Base-by-base conservation (phyloP, 2,329 filamentous ascomycete genomes). In the Aspergillus alliaceus region DNA sequence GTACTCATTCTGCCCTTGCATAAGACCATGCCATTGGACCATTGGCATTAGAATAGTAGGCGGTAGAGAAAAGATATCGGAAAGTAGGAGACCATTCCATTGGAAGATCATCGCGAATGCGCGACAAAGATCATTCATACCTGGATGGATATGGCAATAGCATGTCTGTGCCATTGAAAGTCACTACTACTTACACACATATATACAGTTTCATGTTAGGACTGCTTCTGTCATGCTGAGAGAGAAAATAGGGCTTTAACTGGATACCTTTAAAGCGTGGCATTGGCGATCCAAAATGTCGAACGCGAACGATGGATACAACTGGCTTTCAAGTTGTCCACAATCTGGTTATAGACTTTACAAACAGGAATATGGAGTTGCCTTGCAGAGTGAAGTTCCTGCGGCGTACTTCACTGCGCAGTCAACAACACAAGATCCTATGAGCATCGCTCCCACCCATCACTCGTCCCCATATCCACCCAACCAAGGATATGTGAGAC, bases 301-400 rank as follows among this genome's bases (percentile, higher is more conserved):
- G 24, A 58, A 61, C 24, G 58, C 64, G 24, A 58, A 61, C 24
- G 58, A 66, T 18, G 58, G 59, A 22, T 57, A 59, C 9, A 56
- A 61, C 39, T 66, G 65, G 65, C 58, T 64, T 32, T 54, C 51
- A 29, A 51, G 53, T 9, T 61, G 59, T 39, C 49, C 54, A 11
- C 59, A 44, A 42, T 12, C 51, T 3, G 58, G n/a, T n/a, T n/a
- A n/a, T n/a, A n/a, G 52, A 12, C 14, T 22, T 12, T 56, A 47
- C 22, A 54, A 40, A 11, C 32, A 55, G n/a, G 50, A 47, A 27
- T 35, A 37, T 25, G 54, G 57, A 44, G 6, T 48, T 40, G 22
- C 50, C 6, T 37, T 49, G n/a, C n/a, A n/a, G n/a, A n/a, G n/a
- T n/a, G n/a, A n/a, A n/a, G n/a, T n/a, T 25, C 24, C 51, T 4